Base-by-base conservation (phyloP, 2,329 filamentous ascomycete genomes). In the Didymosphaeria variabile region DNA sequence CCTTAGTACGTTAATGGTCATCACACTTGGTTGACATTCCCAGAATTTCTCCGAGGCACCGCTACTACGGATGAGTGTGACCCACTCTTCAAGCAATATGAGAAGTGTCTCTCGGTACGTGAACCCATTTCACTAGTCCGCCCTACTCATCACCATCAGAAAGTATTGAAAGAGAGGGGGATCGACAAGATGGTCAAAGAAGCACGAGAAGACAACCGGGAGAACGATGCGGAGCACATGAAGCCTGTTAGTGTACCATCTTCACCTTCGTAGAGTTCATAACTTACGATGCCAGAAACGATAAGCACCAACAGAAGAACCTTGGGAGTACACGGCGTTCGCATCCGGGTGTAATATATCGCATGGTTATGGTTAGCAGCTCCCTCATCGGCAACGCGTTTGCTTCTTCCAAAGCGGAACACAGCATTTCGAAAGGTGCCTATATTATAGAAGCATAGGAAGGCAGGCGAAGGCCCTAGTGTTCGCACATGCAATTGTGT, bases 181-280 rank as follows among this genome's bases (percentile, higher is more conserved):
- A 97, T 99, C 75, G 93, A 98, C 79, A 92, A 91, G 71, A 91
- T 98, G 84, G 83, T 99, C 12, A 92, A 94, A 8, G 95, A 98
- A 71, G 94, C 94, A 19, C 86, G 94, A 62, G 93, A 95, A 68
- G 92, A 94, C 73, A 94, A 92, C 71, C 92, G 89, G 72, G 95
- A 98, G 68, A 95, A 92, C 64, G 94, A 98, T 76, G 82, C 88
- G 12, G 83, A 90, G 66, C 87, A 91, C 71, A 83, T 91, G 82
- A 72, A 70, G 61, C 72, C 74, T 5, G 75, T 77, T 8, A 61
- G 72, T 70, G 2, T 9, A 12, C n/a, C 45, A 17, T 10, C n/a
- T 13, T 10, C 38, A 31, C 13, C 19, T 52, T 34, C 8, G 53
- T 29, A 38, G 23, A 4, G 4, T 40, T n/a, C 23, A 9, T 17